Percentiles rank a stretch among this genome's conserved stretches.
Conservation (phyloP, 106 monocot species). For the Dendrobium huoshanense region DNA sequence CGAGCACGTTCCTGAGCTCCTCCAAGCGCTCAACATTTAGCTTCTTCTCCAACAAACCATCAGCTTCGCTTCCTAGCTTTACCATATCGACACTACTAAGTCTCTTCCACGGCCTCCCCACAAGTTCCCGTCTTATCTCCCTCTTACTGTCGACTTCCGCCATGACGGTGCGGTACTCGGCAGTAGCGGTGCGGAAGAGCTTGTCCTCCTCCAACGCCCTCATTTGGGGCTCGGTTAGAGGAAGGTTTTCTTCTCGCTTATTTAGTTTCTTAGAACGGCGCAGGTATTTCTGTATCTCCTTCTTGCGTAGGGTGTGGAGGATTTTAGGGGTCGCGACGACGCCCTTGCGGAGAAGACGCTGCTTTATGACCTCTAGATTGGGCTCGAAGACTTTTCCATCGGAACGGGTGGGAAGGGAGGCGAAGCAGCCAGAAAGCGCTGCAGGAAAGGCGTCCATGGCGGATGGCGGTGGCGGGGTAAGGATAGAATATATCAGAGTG, state of each 20-base stretch:
- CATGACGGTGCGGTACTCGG: constrained; percentile 57
- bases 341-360: constrained; percentile 59
- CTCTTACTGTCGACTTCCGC: constrained; percentile 28
- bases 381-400: constrained; percentile 15
- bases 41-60: constrained; percentile 16
- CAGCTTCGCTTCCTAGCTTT: constrained; percentile 4
- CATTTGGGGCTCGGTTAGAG: constrained; percentile 19
- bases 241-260: constrained; percentile 9
- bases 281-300: constrained; percentile 59
- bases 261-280: constrained; percentile 45
- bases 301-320: constrained; percentile 81
- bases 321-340: constrained; percentile 84
- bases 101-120: constrained; percentile 61
- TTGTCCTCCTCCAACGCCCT: constrained; percentile 35
- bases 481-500: background rate
- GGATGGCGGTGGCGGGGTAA: constrained; percentile 10
- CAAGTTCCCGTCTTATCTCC: background rate
- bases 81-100: constrained; percentile 10
- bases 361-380: constrained; percentile 32
- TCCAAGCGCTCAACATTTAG: constrained; percentile 54
- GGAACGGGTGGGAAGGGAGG: constrained; percentile 13
- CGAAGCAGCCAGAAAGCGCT: constrained; percentile 10
- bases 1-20: constrained; percentile 58
- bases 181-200: constrained; percentile 30
- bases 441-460: constrained; percentile 22